These are phyloP conservation scores for Entrophospora sp. DNA, from an alignment of 192 early-diverging fungal species.

Conservation along the genomic window DNA sequence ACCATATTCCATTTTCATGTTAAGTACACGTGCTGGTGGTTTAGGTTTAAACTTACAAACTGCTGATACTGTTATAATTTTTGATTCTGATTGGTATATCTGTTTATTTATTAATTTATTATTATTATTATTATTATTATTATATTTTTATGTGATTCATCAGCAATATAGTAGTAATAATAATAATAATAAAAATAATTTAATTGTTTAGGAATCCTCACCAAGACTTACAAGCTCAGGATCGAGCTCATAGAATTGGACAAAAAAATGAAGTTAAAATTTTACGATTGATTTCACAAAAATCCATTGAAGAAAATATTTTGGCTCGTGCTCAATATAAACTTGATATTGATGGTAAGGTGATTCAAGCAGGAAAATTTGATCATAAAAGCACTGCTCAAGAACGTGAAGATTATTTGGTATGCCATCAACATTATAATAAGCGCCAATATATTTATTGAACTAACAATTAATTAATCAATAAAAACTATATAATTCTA, in stretches of 20 bases:
- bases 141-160: no score
- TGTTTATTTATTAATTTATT: no score
- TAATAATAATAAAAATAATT: no score
- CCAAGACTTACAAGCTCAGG: conserved; percentile 96
- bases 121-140: no score
- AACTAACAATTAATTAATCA: no score
- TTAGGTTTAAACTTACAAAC: no score
- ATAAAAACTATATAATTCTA: no score
- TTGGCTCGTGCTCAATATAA: conserved; percentile 89
- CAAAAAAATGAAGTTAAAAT: no score
- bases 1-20: conserved; percentile 78
- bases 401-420: conserved; percentile 83
- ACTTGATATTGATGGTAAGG: conserved; percentile 92
- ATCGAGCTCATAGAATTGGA: conserved; percentile 98
- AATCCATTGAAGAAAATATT: conserved; percentile 90
- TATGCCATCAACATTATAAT: background rate
- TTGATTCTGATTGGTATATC: conserved; percentile 88
- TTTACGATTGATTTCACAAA: conserved; percentile 82
- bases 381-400: conserved; percentile 90
- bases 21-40: conserved; percentile 95
- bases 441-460: background rate
- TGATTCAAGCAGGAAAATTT: conserved; percentile 99
- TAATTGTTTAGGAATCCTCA: conserved; percentile 95
- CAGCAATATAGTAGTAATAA: no score
- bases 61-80: conserved; percentile 96